These are phyloP conservation scores for Amylostereum areolatum DNA, from an alignment of 1,284 basidiomycete species.

Conservation along the genomic window DNA sequence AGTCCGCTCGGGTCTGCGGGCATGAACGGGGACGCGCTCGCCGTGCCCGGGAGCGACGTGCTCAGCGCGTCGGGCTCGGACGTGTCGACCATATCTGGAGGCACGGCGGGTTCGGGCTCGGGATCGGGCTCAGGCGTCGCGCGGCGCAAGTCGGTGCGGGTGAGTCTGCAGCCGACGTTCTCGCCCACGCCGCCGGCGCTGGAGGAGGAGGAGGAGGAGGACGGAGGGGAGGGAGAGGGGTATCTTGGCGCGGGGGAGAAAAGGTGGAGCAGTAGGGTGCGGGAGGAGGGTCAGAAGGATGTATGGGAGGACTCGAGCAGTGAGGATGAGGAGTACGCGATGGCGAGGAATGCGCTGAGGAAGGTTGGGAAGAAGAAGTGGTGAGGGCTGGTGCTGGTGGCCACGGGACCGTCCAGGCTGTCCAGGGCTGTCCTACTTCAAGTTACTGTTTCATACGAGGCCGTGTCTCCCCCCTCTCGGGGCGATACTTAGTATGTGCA, in stretches of 20 bases:
- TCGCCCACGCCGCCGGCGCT: constrained; percentile 61
- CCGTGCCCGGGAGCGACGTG: neutral
- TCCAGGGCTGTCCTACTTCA: too few relatives aligned
- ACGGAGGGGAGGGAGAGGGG: constrained; percentile 27
- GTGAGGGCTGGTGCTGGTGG: constrained; percentile 8
- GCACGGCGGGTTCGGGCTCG: constrained; percentile 9
- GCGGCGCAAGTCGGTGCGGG: constrained; percentile 67
- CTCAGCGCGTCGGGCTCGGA: neutral
- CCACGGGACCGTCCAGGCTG: neutral
- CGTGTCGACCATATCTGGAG: too few relatives aligned
- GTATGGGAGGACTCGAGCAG: constrained; percentile 70
- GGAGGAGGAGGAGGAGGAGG: constrained; percentile 40
- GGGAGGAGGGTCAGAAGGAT: constrained; percentile 26
- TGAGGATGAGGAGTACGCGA: constrained; percentile 61
- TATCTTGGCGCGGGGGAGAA: neutral
- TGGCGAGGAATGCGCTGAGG: constrained; percentile 47
- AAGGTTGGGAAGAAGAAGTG: constrained; percentile 35
- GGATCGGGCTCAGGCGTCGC: constrained; percentile 20
- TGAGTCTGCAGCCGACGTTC: constrained; percentile 67
- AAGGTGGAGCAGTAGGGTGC: constrained; percentile 17
- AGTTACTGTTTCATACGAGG: too few relatives aligned
- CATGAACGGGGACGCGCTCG: neutral
- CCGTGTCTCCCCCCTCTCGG: too few relatives aligned
- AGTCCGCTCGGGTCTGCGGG: neutral
- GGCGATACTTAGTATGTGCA: too few relatives aligned